Evolutionary conservation across 2,329 filamentous ascomycete genomes (phyloP).

Genomic region (Fusarium armeniacum): DNA sequence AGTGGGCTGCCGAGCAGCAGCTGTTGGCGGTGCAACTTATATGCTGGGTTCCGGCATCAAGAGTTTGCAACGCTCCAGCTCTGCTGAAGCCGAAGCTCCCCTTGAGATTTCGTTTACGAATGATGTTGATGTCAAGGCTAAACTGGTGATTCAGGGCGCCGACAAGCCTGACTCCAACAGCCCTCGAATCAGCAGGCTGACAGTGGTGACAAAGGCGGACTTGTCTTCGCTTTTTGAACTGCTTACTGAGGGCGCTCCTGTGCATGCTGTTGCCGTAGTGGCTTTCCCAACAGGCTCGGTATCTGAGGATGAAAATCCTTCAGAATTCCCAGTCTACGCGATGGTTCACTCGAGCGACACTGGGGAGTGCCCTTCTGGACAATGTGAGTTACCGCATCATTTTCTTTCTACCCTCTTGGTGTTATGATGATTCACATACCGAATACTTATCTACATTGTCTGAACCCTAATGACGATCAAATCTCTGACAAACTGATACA

Average conservation of each 20-base stretch:
- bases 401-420: constrained; percentile 53
- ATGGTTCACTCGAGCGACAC: constrained; percentile 89
- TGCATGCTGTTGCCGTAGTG: constrained; percentile 79
- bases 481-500: constrained; percentile 91
- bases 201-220: constrained; percentile 77
- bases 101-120: constrained; percentile 68
- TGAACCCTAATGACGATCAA: constrained; percentile 90
- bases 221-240: constrained; percentile 77
- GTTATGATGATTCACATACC: constrained; percentile 85
- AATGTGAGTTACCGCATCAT: constrained; percentile 78
- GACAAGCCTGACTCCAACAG: constrained; percentile 50
- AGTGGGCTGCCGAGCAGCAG: constrained; percentile 89
- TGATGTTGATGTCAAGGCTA: constrained; percentile 69
- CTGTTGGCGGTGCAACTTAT: constrained; percentile 92
- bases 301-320: constrained; percentile 51
- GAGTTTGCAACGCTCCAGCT: constrained; percentile 44
- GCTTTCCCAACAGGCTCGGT: constrained; percentile 72
- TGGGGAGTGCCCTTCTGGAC: constrained; percentile 87
- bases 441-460: constrained; percentile 99
- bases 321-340: constrained; percentile 66
- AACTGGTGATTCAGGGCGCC: constrained; percentile 64
- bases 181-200: constrained; percentile 68
- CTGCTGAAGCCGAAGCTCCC: constrained; percentile 45
- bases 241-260: constrained; percentile 79
- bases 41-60: constrained; percentile 81